Evolutionary conservation across 2,329 filamentous ascomycete genomes (phyloP).

Genomic region (Stachybotrys chartarum): DNA sequence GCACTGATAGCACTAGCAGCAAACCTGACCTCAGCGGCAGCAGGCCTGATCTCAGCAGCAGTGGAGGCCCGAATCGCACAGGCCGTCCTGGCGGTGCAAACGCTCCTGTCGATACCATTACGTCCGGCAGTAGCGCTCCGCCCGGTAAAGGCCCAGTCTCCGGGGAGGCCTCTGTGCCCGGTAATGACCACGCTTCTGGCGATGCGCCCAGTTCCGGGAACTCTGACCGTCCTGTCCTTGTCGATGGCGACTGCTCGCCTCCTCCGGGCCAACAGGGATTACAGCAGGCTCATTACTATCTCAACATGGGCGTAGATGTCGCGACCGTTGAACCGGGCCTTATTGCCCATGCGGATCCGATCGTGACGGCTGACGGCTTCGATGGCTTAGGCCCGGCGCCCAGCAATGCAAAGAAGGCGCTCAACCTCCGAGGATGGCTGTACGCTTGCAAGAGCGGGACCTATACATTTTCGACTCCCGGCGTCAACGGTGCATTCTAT

Average conservation of each 20-base stretch:
- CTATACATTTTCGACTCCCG: neutral
- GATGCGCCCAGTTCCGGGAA: too few relatives aligned
- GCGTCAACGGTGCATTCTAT: neutral
- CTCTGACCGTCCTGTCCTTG: too few relatives aligned
- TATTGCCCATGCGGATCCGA: neutral
- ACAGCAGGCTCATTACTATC: neutral
- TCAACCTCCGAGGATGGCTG: neutral
- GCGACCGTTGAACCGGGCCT: neutral
- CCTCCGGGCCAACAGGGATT: neutral
- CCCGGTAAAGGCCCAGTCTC: too few relatives aligned
- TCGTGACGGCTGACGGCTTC: neutral
- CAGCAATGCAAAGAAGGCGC: neutral
- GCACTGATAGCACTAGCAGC: neutral
- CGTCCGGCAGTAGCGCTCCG: too few relatives aligned
- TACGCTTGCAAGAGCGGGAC: neutral
- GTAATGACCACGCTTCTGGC: too few relatives aligned
- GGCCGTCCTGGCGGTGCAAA: neutral
- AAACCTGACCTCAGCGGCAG: neutral
- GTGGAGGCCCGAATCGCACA: neutral
- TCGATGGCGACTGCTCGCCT: neutral
- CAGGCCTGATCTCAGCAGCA: neutral
- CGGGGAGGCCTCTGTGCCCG: too few relatives aligned
- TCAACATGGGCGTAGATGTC: neutral
- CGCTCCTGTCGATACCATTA: constrained; percentile 2
- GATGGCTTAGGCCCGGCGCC: neutral